phyloP scores from a whole-genome alignment of 73 alveolate species.

The Symbiodinium pilosum region DNA sequence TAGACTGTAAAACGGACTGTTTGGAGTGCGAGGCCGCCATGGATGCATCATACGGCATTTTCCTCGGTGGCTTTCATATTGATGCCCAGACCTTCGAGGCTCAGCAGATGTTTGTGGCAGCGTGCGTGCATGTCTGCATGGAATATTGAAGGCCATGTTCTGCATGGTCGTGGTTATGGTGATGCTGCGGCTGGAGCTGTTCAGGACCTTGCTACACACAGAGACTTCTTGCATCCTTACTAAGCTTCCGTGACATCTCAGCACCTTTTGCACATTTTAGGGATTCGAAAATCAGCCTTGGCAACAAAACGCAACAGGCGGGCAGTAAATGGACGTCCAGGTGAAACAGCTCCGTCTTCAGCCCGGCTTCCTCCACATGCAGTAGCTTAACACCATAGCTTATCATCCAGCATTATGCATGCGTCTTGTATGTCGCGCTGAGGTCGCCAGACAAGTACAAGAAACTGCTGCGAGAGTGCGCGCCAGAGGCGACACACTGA shows the following conservation, averaged over 20 bases:
- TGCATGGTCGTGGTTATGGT: conserved; percentile 88
- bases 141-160: neutral
- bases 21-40: conserved; percentile 50
- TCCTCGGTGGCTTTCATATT: conserved; percentile 77
- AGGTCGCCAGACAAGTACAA: conserved; percentile 94
- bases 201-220: neutral
- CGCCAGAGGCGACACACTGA: conserved; percentile 40
- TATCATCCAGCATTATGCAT: no score
- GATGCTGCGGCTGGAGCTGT: conserved; percentile 86
- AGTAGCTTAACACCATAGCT: no score
- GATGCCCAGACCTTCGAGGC: conserved; percentile 85
- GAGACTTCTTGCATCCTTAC: neutral
- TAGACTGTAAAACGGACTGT: no score
- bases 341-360: neutral
- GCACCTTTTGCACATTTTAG: neutral
- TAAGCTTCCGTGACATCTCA: neutral
- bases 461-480: conserved; percentile 84
- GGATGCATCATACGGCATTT: conserved; percentile 56
- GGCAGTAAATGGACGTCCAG: conserved; percentile 61
- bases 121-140: neutral
- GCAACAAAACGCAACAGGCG: conserved; percentile 23
- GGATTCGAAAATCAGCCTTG: neutral
- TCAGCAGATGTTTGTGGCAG: neutral
- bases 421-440: neutral
- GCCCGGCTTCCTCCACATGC: neutral